Evolutionary conservation across 768 basidiomycete genomes (phyloP).

Genomic region (Boletus fagicola): DNA sequence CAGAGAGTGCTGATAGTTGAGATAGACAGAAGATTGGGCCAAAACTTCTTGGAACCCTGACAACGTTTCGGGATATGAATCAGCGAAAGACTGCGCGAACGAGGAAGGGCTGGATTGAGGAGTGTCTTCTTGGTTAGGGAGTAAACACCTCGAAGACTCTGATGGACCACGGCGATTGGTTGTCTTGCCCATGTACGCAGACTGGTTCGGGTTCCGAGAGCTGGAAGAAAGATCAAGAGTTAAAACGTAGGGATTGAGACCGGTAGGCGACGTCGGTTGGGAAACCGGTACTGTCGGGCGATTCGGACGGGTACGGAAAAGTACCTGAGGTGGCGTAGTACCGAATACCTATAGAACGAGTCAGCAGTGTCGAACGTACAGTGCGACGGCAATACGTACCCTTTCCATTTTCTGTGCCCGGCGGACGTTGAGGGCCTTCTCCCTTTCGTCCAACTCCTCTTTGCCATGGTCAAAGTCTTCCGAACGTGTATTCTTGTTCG

Average conservation of each 20-base stretch:
- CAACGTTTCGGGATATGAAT: conserved; percentile 17
- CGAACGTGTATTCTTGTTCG: conserved; percentile 46
- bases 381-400: conserved; percentile 39
- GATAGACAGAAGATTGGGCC: conserved; percentile 53
- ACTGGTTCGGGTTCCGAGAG: conserved; percentile 46
- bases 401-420: conserved; percentile 87
- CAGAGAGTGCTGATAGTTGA: conserved; percentile 77
- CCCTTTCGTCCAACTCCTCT: conserved; percentile 66
- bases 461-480: conserved; percentile 61
- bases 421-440: conserved; percentile 78
- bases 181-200: conserved; percentile 49
- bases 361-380: not conserved
- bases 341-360: conserved; percentile 64
- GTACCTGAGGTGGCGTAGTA: conserved; percentile 70
- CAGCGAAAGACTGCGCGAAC: conserved; percentile 18
- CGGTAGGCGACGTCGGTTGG: conserved; percentile 24
- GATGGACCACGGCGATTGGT: conserved; percentile 54
- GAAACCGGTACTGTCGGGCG: conserved; percentile 35
- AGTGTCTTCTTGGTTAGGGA: conserved; percentile 34
- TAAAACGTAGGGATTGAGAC: conserved; percentile 19
- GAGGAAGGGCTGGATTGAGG: conserved; percentile 23
- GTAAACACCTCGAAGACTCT: conserved; percentile 56
- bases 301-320: conserved; percentile 67
- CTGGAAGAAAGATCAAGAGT: conserved; percentile 20
- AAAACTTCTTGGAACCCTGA: conserved; percentile 23